Evolutionary conservation across 2,329 filamentous ascomycete species (phyloP).

Genomic region (Seiridium unicorne): DNA sequence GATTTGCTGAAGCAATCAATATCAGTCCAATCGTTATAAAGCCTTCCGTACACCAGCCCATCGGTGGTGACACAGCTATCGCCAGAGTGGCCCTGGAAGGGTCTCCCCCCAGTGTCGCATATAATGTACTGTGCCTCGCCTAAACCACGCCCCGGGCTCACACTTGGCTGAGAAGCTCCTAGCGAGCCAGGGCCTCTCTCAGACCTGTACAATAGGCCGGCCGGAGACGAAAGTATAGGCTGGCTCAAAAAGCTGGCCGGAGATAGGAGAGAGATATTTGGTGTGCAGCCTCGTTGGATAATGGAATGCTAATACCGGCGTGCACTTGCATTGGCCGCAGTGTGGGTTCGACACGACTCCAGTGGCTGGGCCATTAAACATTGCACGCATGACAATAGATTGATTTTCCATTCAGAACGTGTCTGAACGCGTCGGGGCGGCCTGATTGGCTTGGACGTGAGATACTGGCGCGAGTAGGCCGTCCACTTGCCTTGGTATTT

Average conservation of each 20-base stretch:
- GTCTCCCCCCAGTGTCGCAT: background rate
- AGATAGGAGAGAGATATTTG: background rate
- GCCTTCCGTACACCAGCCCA: too few species aligned
- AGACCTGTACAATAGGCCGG: background rate
- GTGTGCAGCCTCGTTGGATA: conserved; percentile 7
- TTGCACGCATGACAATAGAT: conserved; percentile 37
- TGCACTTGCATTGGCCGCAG: conserved; percentile 3
- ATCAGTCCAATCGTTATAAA: conserved; percentile 6
- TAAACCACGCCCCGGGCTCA: background rate
- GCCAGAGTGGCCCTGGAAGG: background rate
- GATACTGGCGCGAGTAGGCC: conserved; percentile 24
- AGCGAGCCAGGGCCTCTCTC: background rate
- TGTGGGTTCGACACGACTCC: background rate
- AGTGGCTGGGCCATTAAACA: conserved; percentile 20
- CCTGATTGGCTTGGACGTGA: conserved; percentile 32
- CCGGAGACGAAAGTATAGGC: background rate
- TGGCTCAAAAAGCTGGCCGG: background rate
- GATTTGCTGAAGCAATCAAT: conserved; percentile 9
- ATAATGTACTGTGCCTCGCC: background rate
- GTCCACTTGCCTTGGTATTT: conserved; percentile 27
- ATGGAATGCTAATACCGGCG: conserved; percentile 3
- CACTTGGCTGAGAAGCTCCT: conserved; percentile 1
- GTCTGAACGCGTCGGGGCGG: conserved; percentile 32
- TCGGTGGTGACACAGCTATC: conserved; percentile 7
- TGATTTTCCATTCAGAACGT: conserved; percentile 31